Conservation (phyloP, 345 rosid genomes). For the Reutealis trisperma region DNA sequence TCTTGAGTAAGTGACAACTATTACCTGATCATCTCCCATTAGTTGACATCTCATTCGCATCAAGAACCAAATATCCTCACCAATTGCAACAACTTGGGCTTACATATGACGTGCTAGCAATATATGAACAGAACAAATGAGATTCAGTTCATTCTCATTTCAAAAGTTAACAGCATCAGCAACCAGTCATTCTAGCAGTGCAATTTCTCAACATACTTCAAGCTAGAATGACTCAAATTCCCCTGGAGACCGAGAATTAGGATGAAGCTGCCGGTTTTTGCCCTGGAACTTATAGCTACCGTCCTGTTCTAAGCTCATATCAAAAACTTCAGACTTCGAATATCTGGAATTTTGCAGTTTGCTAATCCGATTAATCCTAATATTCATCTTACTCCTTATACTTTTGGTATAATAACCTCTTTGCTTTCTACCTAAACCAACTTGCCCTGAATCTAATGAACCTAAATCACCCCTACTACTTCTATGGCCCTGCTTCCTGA, state of each 20-base stretch:
- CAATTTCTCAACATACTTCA: neutral
- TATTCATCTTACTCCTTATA: neutral
- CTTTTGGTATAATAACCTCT: neutral
- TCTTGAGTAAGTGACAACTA: conserved; percentile 3
- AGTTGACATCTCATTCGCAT: neutral
- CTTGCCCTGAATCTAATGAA: conserved; percentile 4
- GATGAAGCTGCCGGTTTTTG: neutral
- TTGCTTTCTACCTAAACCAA: conserved; percentile 21
- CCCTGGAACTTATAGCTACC: conserved; percentile 39
- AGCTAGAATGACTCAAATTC: conserved; percentile 5
- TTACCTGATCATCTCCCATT: conserved; percentile 11
- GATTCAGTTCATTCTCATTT: neutral
- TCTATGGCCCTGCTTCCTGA: conserved; percentile 6
- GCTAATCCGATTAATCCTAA: neutral
- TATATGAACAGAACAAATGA: neutral
- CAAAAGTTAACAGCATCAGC: neutral
- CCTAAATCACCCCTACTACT: conserved; percentile 1
- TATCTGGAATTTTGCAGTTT: conserved; percentile 8
- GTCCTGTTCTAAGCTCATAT: conserved; percentile 44
- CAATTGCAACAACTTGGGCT: neutral
- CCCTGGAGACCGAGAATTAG: neutral
- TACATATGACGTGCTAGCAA: neutral
- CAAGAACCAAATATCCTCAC: neutral
- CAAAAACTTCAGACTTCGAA: conserved; percentile 29
- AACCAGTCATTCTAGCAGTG: neutral